These are phyloP conservation scores for Symbiodinium pilosum DNA, from an alignment of 73 alveolate species.

Conservation along the genomic window DNA sequence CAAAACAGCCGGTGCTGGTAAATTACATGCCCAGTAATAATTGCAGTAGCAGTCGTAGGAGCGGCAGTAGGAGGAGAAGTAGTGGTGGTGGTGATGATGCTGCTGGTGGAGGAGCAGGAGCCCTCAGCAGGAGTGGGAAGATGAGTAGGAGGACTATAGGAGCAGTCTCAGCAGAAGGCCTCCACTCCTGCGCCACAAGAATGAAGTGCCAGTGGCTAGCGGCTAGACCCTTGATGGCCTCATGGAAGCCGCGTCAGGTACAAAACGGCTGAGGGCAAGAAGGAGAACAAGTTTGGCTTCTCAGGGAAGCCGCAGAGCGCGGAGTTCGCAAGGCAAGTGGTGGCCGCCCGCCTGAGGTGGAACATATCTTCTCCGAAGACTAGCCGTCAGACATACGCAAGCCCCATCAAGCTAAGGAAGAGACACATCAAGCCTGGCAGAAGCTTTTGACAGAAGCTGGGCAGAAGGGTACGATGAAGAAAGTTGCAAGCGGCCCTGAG, in stretches of 20 bases:
- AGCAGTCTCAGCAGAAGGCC: no score
- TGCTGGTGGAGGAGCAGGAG: no score
- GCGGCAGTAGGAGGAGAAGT: no score
- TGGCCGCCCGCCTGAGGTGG: slow-evolving; percentile 52
- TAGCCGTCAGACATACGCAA: not conserved
- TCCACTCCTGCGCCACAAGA: no score
- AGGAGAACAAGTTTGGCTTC: slow-evolving; percentile 96
- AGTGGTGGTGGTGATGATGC: no score
- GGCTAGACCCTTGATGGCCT: no score
- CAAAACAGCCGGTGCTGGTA: no score
- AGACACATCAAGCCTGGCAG: slow-evolving; percentile 51
- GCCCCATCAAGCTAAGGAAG: slow-evolving; percentile 16
- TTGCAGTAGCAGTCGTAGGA: no score
- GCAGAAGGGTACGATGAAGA: slow-evolving; percentile 74
- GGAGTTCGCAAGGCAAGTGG: slow-evolving; percentile 61
- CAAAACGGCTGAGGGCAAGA: slow-evolving; percentile 97
- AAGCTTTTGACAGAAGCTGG: slow-evolving; percentile 59
- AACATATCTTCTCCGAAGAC: no score
- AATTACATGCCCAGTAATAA: no score
- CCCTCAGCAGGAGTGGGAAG: no score
- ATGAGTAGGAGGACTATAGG: no score
- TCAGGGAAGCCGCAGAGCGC: slow-evolving; percentile 95
- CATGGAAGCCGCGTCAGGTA: slow-evolving; percentile 59
- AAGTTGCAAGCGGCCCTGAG: slow-evolving; percentile 65
- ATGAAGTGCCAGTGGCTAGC: not conserved